Evolutionary conservation across 345 rosid genomes (phyloP).

Genomic region (Hypericum perforatum): DNA sequence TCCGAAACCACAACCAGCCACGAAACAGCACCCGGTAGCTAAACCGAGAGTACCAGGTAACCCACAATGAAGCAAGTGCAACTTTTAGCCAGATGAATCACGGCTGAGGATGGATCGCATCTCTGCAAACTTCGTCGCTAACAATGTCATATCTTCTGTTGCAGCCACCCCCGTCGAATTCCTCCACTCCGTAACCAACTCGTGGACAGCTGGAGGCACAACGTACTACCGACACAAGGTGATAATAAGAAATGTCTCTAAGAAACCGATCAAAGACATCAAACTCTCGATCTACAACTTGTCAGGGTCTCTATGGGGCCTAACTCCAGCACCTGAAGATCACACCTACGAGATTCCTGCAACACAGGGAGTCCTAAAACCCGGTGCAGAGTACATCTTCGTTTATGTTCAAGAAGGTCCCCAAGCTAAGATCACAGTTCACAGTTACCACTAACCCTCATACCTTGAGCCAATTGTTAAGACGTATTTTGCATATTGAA

Average conservation of each 20-base stretch:
- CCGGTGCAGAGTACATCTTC: conserved; percentile 39
- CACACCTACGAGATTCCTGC: conserved; percentile 46
- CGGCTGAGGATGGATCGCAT: no score
- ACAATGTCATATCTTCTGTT: background rate
- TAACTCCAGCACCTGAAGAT: conserved; percentile 33
- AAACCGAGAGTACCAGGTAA: no score
- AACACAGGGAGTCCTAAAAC: conserved; percentile 30
- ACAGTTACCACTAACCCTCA: conserved; percentile 35
- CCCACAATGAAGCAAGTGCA: no score
- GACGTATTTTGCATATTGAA: no score
- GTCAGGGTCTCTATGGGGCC: conserved; percentile 59
- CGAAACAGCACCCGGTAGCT: no score
- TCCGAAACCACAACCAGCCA: background rate
- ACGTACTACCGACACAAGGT: conserved; percentile 64
- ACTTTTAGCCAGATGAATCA: no score
- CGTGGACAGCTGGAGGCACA: conserved; percentile 41
- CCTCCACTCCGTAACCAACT: conserved; percentile 51
- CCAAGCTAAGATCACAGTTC: conserved; percentile 52
- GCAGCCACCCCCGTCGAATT: conserved; percentile 37
- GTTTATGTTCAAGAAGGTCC: conserved; percentile 77
- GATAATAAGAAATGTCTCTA: conserved; percentile 44
- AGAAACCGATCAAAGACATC: conserved; percentile 36
- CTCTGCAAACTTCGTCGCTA: no score
- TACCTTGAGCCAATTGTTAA: no score
- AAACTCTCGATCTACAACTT: conserved; percentile 43